Percentiles rank a stretch among this genome's conserved stretches.
These are phyloP conservation scores for Cladosporium sp. DNA, from an alignment of 2,329 filamentous ascomycete genomes.

Conservation along the genomic window DNA sequence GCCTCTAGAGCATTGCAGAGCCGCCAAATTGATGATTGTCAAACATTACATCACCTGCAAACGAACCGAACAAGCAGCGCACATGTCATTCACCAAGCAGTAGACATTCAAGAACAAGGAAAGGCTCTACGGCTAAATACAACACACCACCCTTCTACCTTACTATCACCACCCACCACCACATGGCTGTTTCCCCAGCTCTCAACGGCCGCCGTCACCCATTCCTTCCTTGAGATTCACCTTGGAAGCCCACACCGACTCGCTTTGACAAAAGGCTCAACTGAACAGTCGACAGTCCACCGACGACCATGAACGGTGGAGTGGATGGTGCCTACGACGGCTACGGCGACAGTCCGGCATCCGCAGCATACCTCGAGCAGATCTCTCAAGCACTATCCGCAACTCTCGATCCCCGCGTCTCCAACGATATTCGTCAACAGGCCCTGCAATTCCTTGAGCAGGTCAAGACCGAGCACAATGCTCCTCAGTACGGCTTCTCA, in stretches of 20 bases:
- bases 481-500: slow-evolving; percentile 77
- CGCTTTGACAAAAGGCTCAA: background rate
- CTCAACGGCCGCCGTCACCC: slow-evolving; percentile 10
- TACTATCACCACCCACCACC: background rate
- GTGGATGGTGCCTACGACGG: slow-evolving; percentile 18
- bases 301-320: slow-evolving; percentile 15
- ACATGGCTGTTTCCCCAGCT: slow-evolving; percentile 12
- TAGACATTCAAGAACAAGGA: too few species aligned
- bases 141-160: too few species aligned
- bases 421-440: slow-evolving; percentile 74
- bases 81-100: too few species aligned
- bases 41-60: too few species aligned
- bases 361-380: slow-evolving; percentile 46
- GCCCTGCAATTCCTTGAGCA: slow-evolving; percentile 82
- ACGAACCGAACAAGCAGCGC: too few species aligned
- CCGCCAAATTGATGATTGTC: too few species aligned
- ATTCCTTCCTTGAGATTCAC: slow-evolving; percentile 6
- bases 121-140: too few species aligned
- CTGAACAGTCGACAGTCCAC: background rate
- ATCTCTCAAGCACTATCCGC: slow-evolving; percentile 83
- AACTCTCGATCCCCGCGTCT: slow-evolving; percentile 76
- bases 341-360: slow-evolving; percentile 19
- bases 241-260: background rate
- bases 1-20: too few species aligned
- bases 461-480: slow-evolving; percentile 72